A percentile compares a stretch with the other conserved stretches of the same genome.
phyloP scores from a whole-genome alignment of 495 filamentous ascomycete species.

The Achaetomiella virescens region DNA sequence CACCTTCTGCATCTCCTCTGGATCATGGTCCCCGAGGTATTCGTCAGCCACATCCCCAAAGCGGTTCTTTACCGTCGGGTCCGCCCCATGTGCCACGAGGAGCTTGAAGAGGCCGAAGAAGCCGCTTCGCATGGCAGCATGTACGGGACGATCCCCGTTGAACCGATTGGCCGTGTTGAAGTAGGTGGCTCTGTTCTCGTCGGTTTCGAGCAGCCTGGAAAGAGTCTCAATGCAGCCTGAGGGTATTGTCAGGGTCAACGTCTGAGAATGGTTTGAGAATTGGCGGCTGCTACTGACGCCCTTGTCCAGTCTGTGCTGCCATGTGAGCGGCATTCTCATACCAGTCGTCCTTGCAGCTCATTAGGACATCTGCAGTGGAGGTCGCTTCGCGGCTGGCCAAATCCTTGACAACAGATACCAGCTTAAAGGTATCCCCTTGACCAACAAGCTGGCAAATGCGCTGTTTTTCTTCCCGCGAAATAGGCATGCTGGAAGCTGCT shows the following conservation, averaged over 20 bases:
- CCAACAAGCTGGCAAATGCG: constrained; percentile 23
- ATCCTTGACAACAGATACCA: constrained; percentile 10
- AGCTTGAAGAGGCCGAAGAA: constrained; percentile 20
- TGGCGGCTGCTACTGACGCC: neutral
- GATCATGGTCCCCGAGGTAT: constrained; percentile 25
- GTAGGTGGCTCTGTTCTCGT: constrained; percentile 14
- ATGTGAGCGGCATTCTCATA: constrained; percentile 30
- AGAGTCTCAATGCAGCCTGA: constrained; percentile 25
- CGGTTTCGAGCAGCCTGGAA: constrained; percentile 13
- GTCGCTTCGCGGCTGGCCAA: constrained; percentile 20
- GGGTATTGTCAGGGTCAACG: neutral
- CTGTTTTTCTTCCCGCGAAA: constrained; percentile 21
- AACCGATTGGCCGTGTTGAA: constrained; percentile 32
- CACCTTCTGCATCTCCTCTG: constrained; percentile 20
- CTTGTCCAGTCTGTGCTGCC: constrained; percentile 25
- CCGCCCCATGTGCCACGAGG: constrained; percentile 24
- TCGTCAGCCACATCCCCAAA: constrained; percentile 26
- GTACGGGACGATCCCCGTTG: constrained; percentile 24
- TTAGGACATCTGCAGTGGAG: constrained; percentile 19
- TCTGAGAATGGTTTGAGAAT: neutral
- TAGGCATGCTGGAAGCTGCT: constrained; percentile 24
- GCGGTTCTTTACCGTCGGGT: constrained; percentile 27
- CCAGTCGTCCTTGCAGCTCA: constrained; percentile 27
- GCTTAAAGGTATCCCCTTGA: constrained; percentile 19
- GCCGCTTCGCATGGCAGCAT: constrained; percentile 28